These are phyloP conservation scores for Boletus rubropictus DNA, from an alignment of 768 basidiomycete genomes.

Conservation along the genomic window DNA sequence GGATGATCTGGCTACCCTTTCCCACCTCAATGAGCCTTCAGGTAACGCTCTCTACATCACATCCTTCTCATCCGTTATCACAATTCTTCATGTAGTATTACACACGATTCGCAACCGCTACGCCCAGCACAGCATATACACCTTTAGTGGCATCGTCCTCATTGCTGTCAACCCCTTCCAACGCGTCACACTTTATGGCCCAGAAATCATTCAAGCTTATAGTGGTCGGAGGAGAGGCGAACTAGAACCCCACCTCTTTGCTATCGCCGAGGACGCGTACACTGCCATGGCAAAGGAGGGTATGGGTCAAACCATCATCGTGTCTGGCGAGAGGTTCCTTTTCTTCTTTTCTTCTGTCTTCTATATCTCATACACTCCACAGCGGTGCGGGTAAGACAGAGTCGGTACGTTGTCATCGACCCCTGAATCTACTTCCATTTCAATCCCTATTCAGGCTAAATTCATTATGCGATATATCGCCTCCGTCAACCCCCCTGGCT, in stretches of 20 bases:
- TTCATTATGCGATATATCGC: slow-evolving; percentile 99
- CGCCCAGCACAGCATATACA: slow-evolving; percentile 95
- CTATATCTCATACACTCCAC: slow-evolving; percentile 12
- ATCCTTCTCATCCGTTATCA: background rate
- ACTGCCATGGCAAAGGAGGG: slow-evolving; percentile 93
- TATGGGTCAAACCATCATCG: slow-evolving; percentile 97
- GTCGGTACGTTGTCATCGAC: slow-evolving; percentile 51
- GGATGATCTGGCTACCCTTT: slow-evolving; percentile 96
- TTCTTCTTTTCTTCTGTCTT: background rate
- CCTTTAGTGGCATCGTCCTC: slow-evolving; percentile 97
- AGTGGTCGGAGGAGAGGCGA: slow-evolving; percentile 89
- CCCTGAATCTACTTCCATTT: background rate
- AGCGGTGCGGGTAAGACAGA: slow-evolving; percentile 99
- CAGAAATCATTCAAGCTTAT: slow-evolving; percentile 96
- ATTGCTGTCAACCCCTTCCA: slow-evolving; percentile 99
- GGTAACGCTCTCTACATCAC: slow-evolving; percentile 45
- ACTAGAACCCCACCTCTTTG: slow-evolving; percentile 95
- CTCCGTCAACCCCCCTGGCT: slow-evolving; percentile 83
- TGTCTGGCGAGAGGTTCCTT: slow-evolving; percentile 90
- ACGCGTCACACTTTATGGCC: slow-evolving; percentile 93
- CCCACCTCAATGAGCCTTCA: slow-evolving; percentile 95
- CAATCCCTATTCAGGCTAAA: slow-evolving; percentile 60
- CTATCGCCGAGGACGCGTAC: slow-evolving; percentile 98
- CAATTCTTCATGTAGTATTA: slow-evolving; percentile 52
- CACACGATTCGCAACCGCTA: slow-evolving; percentile 98